Conservation (phyloP, 78 protist species). For the Dictyostelium citrinum region DNA sequence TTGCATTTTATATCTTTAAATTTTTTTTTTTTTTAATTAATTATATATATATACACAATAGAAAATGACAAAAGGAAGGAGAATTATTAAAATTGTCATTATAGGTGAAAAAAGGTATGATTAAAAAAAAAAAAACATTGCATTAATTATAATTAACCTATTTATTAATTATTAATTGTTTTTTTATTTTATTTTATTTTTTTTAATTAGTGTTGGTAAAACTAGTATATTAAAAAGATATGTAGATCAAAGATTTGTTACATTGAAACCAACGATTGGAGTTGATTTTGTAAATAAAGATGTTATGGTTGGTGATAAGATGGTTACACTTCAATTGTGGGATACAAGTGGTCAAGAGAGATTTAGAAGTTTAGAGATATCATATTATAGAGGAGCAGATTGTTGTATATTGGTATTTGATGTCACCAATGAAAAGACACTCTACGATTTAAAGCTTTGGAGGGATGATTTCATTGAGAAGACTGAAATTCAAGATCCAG, state of each 20-base stretch:
- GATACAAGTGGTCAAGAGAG: conserved; percentile 87
- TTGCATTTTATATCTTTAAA: no score
- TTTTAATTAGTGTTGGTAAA: conserved; percentile 50
- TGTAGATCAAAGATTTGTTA: conserved; percentile 66
- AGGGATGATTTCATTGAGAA: conserved; percentile 69
- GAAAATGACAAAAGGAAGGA: conserved; percentile 8
- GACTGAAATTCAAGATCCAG: conserved; percentile 57
- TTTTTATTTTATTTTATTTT: background rate
- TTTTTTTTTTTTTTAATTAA: no score
- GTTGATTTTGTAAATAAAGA: conserved; percentile 70
- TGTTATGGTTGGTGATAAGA: conserved; percentile 53
- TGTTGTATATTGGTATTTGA: conserved; percentile 86
- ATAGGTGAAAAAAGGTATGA: conserved; percentile 72
- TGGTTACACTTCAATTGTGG: conserved; percentile 72
- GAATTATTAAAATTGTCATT: conserved; percentile 38
- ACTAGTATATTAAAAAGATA: conserved; percentile 71
- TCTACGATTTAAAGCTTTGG: conserved; percentile 67
- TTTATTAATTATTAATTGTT: no score
- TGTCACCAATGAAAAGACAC: conserved; percentile 48
- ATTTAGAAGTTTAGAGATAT: conserved; percentile 74
- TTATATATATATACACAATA: no score
- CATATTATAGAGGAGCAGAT: conserved; percentile 87
- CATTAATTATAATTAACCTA: background rate
- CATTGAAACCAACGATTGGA: conserved; percentile 72
- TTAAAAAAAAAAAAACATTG: background rate